Evolutionary conservation across 306 rosid species (phyloP).

Genomic region (Trifolium fragiferum): DNA sequence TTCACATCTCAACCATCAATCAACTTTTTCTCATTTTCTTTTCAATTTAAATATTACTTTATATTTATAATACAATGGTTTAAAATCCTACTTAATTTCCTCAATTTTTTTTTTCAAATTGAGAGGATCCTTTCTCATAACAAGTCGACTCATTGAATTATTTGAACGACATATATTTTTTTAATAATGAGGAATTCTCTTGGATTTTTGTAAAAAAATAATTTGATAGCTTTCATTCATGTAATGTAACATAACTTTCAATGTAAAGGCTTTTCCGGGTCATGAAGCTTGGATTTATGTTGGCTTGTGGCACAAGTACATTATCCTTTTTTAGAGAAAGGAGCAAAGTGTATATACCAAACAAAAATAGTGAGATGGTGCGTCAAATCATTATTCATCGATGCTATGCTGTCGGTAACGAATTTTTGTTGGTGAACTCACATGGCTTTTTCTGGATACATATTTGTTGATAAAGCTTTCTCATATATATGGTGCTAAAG

Average conservation of each 20-base stretch:
- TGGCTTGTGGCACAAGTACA: conserved; percentile 12
- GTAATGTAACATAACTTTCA: conserved; percentile 18
- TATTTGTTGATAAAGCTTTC: too few species aligned
- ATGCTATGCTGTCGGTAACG: conserved; percentile 30
- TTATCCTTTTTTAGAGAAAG: conserved; percentile 13
- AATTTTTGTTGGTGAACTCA: conserved; percentile 46
- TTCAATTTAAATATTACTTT: too few species aligned
- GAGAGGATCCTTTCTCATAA: too few species aligned
- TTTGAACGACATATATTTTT: too few species aligned
- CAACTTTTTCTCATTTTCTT: too few species aligned
- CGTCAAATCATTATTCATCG: conserved; percentile 45
- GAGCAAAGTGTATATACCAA: conserved; percentile 1
- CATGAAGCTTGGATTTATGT: conserved; percentile 30
- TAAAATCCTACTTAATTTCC: too few species aligned
- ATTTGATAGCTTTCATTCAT: conserved; percentile 7
- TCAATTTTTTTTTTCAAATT: too few species aligned
- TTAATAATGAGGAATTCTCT: neutral
- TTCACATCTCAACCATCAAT: too few species aligned
- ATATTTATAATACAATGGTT: too few species aligned
- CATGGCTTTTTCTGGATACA: conserved; percentile 2
- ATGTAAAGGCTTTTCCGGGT: conserved; percentile 13
- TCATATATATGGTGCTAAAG: too few species aligned
- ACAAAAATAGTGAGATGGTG: conserved; percentile 46
- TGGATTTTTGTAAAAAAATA: neutral
- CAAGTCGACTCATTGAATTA: too few species aligned